Evolutionary conservation across 805 yeast genomes (phyloP).

Genomic region (Candida morakotiae): DNA sequence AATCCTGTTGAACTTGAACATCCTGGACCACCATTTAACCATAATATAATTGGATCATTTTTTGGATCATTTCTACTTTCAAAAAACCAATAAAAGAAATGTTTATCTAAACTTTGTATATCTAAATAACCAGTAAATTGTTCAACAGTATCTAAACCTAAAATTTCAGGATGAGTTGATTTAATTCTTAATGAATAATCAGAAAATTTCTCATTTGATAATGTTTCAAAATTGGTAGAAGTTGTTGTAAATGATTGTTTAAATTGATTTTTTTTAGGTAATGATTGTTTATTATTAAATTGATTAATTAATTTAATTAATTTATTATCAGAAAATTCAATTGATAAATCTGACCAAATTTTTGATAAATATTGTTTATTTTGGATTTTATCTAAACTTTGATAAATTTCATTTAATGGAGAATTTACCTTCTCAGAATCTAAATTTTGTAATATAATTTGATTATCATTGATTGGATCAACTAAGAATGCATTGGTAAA

Average conservation of each 20-base stretch:
- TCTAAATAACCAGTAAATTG: conserved; percentile 40
- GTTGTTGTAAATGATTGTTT: not conserved
- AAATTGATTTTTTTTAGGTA: conserved; percentile 1
- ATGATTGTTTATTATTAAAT: conserved; percentile 4
- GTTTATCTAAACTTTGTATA: conserved; percentile 46
- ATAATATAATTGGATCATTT: conserved; percentile 80
- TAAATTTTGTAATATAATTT: not conserved
- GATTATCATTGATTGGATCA: too few relatives aligned
- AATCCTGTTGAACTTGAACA: conserved; percentile 90
- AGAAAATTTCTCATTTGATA: conserved; percentile 17
- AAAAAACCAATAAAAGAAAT: conserved; percentile 90
- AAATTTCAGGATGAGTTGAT: conserved; percentile 28
- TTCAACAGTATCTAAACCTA: conserved; percentile 34
- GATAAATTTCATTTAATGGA: not conserved
- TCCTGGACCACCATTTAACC: conserved; percentile 98
- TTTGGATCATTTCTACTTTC: conserved; percentile 86
- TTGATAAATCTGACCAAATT: conserved; percentile 8
- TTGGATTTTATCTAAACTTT: conserved; percentile 2
- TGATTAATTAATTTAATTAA: conserved; percentile 4
- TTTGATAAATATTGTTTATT: conserved; percentile 1
- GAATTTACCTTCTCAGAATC: not conserved
- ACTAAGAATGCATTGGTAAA: too few relatives aligned
- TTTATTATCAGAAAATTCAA: conserved; percentile 3
- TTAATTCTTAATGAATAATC: conserved; percentile 28
- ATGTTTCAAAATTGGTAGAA: conserved; percentile 13